Base-by-base conservation (phyloP, 805 yeast species). In the Candida jianshihensis region DNA sequence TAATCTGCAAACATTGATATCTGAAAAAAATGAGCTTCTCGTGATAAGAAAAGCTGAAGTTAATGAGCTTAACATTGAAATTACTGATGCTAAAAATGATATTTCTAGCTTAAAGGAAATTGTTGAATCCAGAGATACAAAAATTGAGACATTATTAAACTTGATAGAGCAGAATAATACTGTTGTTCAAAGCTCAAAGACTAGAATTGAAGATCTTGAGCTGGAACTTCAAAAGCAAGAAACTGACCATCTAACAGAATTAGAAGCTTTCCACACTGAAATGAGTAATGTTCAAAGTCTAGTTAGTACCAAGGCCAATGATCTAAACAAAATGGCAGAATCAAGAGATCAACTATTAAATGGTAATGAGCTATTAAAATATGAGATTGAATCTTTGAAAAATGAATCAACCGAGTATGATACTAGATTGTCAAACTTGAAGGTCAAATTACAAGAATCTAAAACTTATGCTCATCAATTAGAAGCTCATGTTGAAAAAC, bases 231-330 rank as follows among this genome's bases (percentile, higher is more conserved):
- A 66, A 53, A 50, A 52, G 46, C 48, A 54, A 14, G 67, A 64
- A 31, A 49, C 54, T 8, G 63, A 61, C n/a, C 63, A 63, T 37
- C 28, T 63, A 15, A 48, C 55, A 7, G 68, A 64, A 35, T 43
- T 62, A 20, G 67, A 60, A 40, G 42, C 54, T 11, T 45, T 61
- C 30, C 68, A 63, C 33, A 47, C 50, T 7, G 59, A 59, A 30
- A 48, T 63, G 49, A 55, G 56, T 11, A 52, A 57, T 16, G 42
- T 61, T 26, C 64, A 64, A 42, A 31, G 38, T 2, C 42, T 55
- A 12, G 42, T 60, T n/a, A 52, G 52, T 24, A 41, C 30, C 15
- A 57, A 52, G 41, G 49, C 62, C 13, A 56, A 49, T 16, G 55
- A 49, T 14, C 38, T 60, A 10, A 35, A 40, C 33, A 45, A 41